Evolutionary conservation across 805 yeast species (phyloP).

Genomic region (Monosporozyma unispora): DNA sequence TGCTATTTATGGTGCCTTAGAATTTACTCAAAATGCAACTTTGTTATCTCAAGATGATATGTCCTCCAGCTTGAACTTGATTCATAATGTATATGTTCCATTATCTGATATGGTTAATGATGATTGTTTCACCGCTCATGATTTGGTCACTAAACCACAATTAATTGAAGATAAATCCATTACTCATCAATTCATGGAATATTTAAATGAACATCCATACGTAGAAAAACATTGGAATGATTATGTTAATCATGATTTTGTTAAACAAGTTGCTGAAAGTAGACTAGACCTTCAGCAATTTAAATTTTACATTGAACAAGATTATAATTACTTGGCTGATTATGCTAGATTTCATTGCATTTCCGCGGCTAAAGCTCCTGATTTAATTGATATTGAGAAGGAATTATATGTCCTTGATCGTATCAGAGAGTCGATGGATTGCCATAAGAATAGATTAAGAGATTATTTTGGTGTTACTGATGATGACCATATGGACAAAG

Average conservation of each 20-base stretch:
- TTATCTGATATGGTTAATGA: constrained; percentile 27
- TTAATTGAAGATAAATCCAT: background rate
- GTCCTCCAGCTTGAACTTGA: background rate
- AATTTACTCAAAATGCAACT: constrained; percentile 57
- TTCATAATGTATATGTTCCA: constrained; percentile 21
- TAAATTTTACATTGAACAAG: constrained; percentile 44
- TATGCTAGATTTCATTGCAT: constrained; percentile 58
- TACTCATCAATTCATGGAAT: constrained; percentile 35
- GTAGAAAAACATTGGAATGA: constrained; percentile 46
- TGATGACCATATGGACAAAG: constrained; percentile 38
- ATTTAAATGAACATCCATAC: constrained; percentile 45
- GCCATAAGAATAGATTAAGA: constrained; percentile 44
- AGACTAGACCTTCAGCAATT: constrained; percentile 41
- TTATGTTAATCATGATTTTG: constrained; percentile 56
- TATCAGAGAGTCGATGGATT: constrained; percentile 45
- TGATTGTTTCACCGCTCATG: constrained; percentile 23
- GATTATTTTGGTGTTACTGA: constrained; percentile 31
- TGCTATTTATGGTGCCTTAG: constrained; percentile 8
- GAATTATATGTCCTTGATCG: constrained; percentile 43
- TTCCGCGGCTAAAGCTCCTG: constrained; percentile 57
- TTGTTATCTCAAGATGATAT: constrained; percentile 25
- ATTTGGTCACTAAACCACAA: constrained; percentile 3
- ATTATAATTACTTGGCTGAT: constrained; percentile 55
- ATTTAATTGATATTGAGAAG: constrained; percentile 39
- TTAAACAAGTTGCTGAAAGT: constrained; percentile 45